Percentiles rank a stretch among this genome's conserved stretches.
Evolutionary conservation across 148 eudicot genomes (phyloP).

Genomic region (Cornus controversa): DNA sequence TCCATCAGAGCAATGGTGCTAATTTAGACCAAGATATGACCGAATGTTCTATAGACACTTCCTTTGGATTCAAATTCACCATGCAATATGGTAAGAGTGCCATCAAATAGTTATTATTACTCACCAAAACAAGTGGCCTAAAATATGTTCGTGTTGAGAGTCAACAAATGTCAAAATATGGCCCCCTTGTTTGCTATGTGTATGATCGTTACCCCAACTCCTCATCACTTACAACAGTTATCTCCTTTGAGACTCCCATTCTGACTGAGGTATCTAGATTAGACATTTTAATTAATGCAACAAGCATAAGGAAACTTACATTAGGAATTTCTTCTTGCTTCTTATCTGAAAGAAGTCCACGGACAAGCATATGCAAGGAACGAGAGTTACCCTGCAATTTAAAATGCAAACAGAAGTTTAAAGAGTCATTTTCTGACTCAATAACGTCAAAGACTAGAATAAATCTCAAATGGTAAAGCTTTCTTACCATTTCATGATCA

Average conservation of each 20-base stretch:
- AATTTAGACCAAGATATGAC: not conserved
- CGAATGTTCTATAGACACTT: not conserved
- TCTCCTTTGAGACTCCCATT: not conserved
- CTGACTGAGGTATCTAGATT: not conserved
- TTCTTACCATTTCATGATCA: conserved; percentile 61
- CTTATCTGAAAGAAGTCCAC: conserved; percentile 65
- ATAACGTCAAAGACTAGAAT: not conserved
- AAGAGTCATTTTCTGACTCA: conserved; percentile 3
- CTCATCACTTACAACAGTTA: not conserved
- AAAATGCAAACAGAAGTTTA: not conserved
- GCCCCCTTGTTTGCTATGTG: not conserved
- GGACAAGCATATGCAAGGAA: conserved; percentile 62
- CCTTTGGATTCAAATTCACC: not conserved
- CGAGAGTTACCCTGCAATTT: conserved; percentile 43
- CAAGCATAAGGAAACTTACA: conserved; percentile 46
- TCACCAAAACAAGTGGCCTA: not conserved
- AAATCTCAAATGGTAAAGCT: not conserved
- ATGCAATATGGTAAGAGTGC: not conserved
- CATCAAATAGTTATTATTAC: not conserved
- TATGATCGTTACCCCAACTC: not conserved
- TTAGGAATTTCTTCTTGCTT: conserved; percentile 75
- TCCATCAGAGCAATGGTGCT: no score
- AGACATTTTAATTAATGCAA: conserved; percentile 8
- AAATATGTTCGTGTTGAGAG: not conserved
- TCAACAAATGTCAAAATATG: not conserved